Conservation (phyloP, 2,329 filamentous ascomycete species). For the Xylariaceae sp. region DNA sequence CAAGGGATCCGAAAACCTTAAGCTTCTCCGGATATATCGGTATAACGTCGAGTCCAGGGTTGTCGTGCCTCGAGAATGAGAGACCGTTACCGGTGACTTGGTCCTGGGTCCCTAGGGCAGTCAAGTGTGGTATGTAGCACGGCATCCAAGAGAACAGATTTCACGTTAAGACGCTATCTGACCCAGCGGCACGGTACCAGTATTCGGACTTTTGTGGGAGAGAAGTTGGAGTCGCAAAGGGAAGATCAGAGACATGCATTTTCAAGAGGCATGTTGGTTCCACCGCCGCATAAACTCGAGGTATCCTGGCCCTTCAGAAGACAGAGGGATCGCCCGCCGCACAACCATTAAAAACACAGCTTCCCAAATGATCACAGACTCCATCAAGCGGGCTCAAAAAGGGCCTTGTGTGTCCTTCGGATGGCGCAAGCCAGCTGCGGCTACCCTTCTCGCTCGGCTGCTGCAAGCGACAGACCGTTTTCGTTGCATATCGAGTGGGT, state of each 20-base stretch:
- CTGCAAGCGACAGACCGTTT: conserved; percentile 5
- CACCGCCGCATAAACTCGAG: not conserved
- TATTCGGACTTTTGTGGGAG: no score
- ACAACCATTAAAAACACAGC: no score
- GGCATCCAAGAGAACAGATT: not conserved
- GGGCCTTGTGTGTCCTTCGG: not conserved
- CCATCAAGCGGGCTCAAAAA: no score
- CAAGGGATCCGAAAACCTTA: no score
- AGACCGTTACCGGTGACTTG: conserved; percentile 20
- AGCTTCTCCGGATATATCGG: not conserved
- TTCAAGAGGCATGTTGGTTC: not conserved
- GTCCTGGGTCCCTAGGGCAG: conserved; percentile 18
- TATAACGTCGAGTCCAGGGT: no score
- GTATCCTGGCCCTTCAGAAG: not conserved
- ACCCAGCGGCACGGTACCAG: no score
- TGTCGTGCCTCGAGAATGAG: not conserved
- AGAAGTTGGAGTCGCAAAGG: no score
- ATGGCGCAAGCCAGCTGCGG: conserved; percentile 15
- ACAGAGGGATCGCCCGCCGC: no score
- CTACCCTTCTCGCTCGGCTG: conserved; percentile 18
- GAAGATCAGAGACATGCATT: not conserved
- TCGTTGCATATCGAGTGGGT: no score
- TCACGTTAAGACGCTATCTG: no score
- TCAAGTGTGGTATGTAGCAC: conserved; percentile 18
- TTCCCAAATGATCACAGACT: no score